Percentiles rank a stretch among this genome's conserved stretches.
Evolutionary conservation across 106 monocot genomes (phyloP).

Genomic region (Dendrobium huoshanense): DNA sequence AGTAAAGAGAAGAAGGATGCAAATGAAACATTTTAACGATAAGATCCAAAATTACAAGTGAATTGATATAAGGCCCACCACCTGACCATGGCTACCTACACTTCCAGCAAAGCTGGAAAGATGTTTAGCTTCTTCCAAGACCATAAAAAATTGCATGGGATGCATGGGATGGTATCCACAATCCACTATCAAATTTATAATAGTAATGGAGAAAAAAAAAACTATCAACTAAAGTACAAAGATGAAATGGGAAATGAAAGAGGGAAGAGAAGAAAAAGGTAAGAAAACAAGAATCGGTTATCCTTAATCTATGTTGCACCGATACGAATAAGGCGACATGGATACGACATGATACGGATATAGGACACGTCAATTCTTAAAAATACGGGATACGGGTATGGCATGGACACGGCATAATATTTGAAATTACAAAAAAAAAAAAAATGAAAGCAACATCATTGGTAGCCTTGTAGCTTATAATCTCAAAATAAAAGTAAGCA

Average conservation of each 20-base stretch:
- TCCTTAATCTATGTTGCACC: too few species aligned
- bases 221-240: neutral
- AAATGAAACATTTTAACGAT: neutral
- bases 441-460: too few species aligned
- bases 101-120: neutral
- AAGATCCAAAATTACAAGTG: neutral
- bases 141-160: neutral
- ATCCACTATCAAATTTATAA: neutral
- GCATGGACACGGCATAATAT: too few species aligned
- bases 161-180: neutral
- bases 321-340: too few species aligned
- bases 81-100: neutral
- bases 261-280: neutral
- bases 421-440: too few species aligned
- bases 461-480: too few species aligned
- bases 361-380: too few species aligned
- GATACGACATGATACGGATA: too few species aligned
- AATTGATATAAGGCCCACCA: neutral
- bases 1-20: neutral
- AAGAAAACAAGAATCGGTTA: neutral
- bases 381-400: too few species aligned
- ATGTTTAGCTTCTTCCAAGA: neutral
- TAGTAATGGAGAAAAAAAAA: neutral
- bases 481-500: too few species aligned
- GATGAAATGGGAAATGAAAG: neutral